phyloP scores from a whole-genome alignment of 306 rosid genomes.

The Ochetophila trinervis region DNA sequence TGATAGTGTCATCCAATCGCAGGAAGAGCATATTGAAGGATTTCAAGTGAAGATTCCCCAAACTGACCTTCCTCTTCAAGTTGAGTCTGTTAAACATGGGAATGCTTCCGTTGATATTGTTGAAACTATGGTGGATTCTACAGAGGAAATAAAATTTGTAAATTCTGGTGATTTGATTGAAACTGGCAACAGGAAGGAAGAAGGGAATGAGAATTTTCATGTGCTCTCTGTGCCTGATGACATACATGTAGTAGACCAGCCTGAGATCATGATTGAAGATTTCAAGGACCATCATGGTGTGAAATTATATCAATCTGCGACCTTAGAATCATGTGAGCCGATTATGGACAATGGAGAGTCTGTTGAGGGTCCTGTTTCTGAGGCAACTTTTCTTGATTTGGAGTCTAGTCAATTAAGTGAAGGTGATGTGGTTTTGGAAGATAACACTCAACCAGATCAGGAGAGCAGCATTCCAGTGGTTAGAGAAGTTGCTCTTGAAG shows the following conservation, averaged over 20 bases:
- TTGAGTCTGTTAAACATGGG: slow-evolving; percentile 31
- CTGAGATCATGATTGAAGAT: slow-evolving; percentile 35
- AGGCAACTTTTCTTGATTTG: slow-evolving; percentile 27
- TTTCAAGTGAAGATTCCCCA: slow-evolving; percentile 30
- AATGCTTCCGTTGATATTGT: slow-evolving; percentile 12
- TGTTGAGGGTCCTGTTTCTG: slow-evolving; percentile 18
- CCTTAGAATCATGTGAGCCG: slow-evolving; percentile 24
- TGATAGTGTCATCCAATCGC: slow-evolving; percentile 28
- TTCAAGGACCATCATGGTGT: slow-evolving; percentile 31
- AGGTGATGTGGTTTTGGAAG: slow-evolving; percentile 25
- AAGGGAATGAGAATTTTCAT: slow-evolving; percentile 31
- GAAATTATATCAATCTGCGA: slow-evolving; percentile 27
- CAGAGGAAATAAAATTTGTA: slow-evolving; percentile 20
- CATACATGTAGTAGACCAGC: slow-evolving; percentile 30
- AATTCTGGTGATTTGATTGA: slow-evolving; percentile 25
- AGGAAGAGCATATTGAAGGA: slow-evolving; percentile 27
- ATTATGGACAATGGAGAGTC: slow-evolving; percentile 30
- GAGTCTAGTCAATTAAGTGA: slow-evolving; percentile 35
- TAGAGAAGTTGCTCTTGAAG: slow-evolving; percentile 37
- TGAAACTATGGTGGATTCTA: slow-evolving; percentile 30
- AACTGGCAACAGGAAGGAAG: slow-evolving; percentile 33
- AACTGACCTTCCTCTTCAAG: slow-evolving; percentile 28
- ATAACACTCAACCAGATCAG: slow-evolving; percentile 21
- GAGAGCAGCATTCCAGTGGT: slow-evolving; percentile 16
- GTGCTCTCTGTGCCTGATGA: slow-evolving; percentile 35